Evolutionary conservation across 352 stramenopile species (phyloP).

Genomic region (Phytopythium vexans): DNA sequence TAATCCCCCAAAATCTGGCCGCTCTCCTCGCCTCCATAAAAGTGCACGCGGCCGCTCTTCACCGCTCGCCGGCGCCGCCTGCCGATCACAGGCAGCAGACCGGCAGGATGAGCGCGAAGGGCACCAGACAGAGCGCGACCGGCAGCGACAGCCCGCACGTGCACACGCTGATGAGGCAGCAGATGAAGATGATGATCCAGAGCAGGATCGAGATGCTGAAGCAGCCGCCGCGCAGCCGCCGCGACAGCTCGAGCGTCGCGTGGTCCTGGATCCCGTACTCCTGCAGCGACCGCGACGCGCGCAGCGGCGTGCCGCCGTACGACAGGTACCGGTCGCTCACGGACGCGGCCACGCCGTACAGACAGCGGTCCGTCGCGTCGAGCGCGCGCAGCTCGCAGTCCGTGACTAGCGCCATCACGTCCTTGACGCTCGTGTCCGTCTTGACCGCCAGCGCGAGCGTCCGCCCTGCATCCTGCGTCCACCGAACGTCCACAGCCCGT

Average conservation of each 20-base stretch:
- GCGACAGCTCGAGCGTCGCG: constrained; percentile 48
- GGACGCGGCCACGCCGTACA: background rate
- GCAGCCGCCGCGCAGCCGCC: constrained; percentile 55
- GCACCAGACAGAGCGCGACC: constrained; percentile 51
- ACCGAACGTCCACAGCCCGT: background rate
- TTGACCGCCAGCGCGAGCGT: constrained; percentile 37
- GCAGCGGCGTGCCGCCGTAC: constrained; percentile 63
- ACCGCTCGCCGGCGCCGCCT: background rate
- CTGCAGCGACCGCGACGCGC: constrained; percentile 28
- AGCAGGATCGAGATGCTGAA: constrained; percentile 72
- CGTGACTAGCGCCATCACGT: constrained; percentile 30
- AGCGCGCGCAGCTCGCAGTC: constrained; percentile 12
- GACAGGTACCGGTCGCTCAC: constrained; percentile 33
- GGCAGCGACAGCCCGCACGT: constrained; percentile 68
- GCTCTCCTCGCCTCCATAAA: no score
- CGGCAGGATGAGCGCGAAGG: constrained; percentile 55
- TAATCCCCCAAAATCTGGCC: no score
- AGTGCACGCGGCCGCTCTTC: no score
- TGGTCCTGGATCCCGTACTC: constrained; percentile 74
- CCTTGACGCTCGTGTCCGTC: constrained; percentile 25
- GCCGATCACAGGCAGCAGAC: constrained; percentile 59
- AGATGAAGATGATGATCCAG: constrained; percentile 78
- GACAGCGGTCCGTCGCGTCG: background rate
- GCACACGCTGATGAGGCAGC: constrained; percentile 65
- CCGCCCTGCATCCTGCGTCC: constrained; percentile 28